Evolutionary conservation across 345 rosid genomes (phyloP).

Genomic region (Triadica sebifera): DNA sequence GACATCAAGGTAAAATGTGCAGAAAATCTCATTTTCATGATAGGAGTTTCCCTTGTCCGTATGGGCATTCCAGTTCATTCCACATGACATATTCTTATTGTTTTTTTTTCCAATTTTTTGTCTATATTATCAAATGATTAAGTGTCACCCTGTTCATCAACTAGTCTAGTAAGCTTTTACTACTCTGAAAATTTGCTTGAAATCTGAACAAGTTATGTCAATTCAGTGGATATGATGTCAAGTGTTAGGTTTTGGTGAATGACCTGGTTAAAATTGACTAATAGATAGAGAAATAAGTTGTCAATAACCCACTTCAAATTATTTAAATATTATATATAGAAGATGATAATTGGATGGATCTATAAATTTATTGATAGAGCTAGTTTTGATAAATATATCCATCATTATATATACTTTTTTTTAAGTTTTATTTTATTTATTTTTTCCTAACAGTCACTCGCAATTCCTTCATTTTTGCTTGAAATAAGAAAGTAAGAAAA

Average conservation of each 20-base stretch:
- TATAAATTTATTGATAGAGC: too few relatives aligned
- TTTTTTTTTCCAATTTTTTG: neutral
- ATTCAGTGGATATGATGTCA: conserved; percentile 5
- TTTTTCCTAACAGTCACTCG: too few relatives aligned
- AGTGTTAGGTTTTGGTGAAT: conserved; percentile 4
- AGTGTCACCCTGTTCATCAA: neutral
- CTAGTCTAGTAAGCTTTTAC: too few relatives aligned
- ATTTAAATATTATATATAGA: too few relatives aligned
- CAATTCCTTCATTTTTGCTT: too few relatives aligned
- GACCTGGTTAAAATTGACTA: too few relatives aligned
- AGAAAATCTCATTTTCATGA: too few relatives aligned
- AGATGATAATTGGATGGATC: too few relatives aligned
- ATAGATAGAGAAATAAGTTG: neutral
- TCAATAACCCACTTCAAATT: neutral
- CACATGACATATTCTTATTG: neutral
- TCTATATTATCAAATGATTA: neutral
- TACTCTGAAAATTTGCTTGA: neutral
- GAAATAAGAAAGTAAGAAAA: too few relatives aligned
- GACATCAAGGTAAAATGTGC: neutral
- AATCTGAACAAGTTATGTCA: neutral
- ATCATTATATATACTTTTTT: too few relatives aligned
- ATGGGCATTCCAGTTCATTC: neutral
- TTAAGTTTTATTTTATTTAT: too few relatives aligned
- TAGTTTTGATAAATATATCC: too few relatives aligned
- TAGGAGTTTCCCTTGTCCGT: neutral